A percentile compares a stretch with the other conserved stretches of the same genome.
Evolutionary conservation across 371 early-diverging fungal genomes (phyloP).

Genomic region (Mucor saturninus): DNA sequence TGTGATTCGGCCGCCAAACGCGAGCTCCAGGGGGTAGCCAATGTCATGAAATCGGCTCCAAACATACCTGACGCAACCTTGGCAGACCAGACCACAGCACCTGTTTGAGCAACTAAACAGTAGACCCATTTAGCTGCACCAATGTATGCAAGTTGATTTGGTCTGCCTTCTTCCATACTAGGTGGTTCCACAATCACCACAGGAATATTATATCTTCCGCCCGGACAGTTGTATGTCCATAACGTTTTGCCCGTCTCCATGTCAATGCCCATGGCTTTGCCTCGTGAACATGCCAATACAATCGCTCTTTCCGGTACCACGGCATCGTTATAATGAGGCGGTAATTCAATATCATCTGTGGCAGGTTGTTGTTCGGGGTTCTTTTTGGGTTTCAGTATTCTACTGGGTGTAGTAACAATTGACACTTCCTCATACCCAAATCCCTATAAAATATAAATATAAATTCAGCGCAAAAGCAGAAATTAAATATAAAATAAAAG

Average conservation of each 20-base stretch:
- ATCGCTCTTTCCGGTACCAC: constrained; percentile 7
- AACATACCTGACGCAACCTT: constrained; percentile 20
- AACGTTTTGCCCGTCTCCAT: constrained; percentile 24
- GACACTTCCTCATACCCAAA: constrained; percentile 18
- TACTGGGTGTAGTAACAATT: constrained; percentile 10
- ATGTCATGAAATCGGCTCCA: constrained; percentile 28
- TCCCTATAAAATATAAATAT: constrained; percentile 8
- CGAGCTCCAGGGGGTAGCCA: constrained; percentile 36
- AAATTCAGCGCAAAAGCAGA: not conserved
- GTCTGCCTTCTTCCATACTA: constrained; percentile 1
- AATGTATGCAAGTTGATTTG: constrained; percentile 23
- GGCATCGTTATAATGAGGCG: not conserved
- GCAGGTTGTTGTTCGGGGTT: not conserved
- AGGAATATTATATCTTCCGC: constrained; percentile 32
- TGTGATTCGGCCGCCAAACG: constrained; percentile 35
- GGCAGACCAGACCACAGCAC: constrained; percentile 24
- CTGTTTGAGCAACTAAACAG: constrained; percentile 27
- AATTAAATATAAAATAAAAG: too few species aligned
- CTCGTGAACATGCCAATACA: constrained; percentile 21
- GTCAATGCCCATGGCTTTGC: constrained; percentile 33
- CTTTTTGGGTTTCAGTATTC: constrained; percentile 3
- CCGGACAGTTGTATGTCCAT: constrained; percentile 40
- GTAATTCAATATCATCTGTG: not conserved
- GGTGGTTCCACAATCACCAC: constrained; percentile 25
- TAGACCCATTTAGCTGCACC: constrained; percentile 36